phyloP scores from a whole-genome alignment of 768 basidiomycete species.

The Leccinum olivaceopallidum region DNA sequence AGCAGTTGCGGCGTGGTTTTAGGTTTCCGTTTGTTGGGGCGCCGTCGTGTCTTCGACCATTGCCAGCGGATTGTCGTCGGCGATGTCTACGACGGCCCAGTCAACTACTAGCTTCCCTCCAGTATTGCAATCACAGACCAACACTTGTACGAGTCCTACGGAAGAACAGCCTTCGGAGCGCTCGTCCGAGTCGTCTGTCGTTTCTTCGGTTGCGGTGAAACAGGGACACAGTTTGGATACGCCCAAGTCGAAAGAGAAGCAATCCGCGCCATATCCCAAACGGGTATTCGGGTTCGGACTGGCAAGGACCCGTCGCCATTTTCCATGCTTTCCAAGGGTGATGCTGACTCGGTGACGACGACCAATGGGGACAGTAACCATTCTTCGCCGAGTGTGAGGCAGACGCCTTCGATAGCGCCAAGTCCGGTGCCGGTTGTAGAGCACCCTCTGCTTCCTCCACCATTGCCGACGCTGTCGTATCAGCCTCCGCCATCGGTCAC shows the following conservation, averaged over 20 bases:
- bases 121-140: conserved; percentile 1
- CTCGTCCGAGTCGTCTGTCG: conserved; percentile 1
- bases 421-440: conserved; percentile 7
- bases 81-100: background rate
- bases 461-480: conserved; percentile 14
- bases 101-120: background rate
- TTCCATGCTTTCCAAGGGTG: conserved; percentile 10
- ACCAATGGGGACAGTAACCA: conserved; percentile 5
- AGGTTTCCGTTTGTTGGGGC: conserved; percentile 45
- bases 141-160: conserved; percentile 2
- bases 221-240: conserved; percentile 10
- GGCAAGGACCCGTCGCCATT: conserved; percentile 34
- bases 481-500: conserved; percentile 9
- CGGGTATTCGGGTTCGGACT: conserved; percentile 49
- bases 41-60: conserved; percentile 28
- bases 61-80: background rate
- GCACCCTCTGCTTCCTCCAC: conserved; percentile 14
- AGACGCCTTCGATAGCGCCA: conserved; percentile 10
- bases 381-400: conserved; percentile 9
- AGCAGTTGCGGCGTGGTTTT: conserved; percentile 35
- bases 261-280: conserved; percentile 39
- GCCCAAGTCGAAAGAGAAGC: conserved; percentile 40
- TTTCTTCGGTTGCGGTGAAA: conserved; percentile 9
- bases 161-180: conserved; percentile 19
- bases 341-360: conserved; percentile 7